phyloP scores from a whole-genome alignment of 1,139 yeast species.

The Taphrina communis region DNA sequence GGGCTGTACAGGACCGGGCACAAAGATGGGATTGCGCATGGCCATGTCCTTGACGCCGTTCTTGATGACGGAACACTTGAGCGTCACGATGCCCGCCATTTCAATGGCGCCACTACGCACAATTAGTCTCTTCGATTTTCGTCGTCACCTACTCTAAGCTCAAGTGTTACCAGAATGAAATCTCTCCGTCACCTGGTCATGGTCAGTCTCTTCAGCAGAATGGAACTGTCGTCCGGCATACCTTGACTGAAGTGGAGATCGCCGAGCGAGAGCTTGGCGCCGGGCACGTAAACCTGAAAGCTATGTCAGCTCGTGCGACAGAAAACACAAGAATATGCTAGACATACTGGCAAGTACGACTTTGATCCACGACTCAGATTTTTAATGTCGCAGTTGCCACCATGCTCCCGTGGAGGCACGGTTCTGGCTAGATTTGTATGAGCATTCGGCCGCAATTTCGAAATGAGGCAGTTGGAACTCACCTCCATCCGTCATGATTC shows the following conservation, averaged over 20 bases:
- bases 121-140: not conserved
- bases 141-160: not conserved
- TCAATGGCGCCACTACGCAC: slow-evolving; percentile 60
- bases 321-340: not conserved
- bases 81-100: slow-evolving; percentile 59
- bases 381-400: slow-evolving; percentile 62
- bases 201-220: not conserved
- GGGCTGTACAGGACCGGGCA: slow-evolving; percentile 59
- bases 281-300: slow-evolving; percentile 53
- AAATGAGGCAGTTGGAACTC: not conserved
- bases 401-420: slow-evolving; percentile 60
- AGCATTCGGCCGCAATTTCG: not conserved
- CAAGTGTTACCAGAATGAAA: slow-evolving; percentile 46
- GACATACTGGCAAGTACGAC: slow-evolving; percentile 55
- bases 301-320: not conserved
- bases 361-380: slow-evolving; percentile 59
- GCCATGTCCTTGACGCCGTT: slow-evolving; percentile 55
- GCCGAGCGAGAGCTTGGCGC: slow-evolving; percentile 59
- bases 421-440: slow-evolving; percentile 52
- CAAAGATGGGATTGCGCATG: slow-evolving; percentile 57
- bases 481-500: slow-evolving; percentile 55
- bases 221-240: not conserved
- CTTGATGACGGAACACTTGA: slow-evolving; percentile 55
- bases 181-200: slow-evolving; percentile 57
- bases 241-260: slow-evolving; percentile 60